Conservation (phyloP, 2,329 filamentous ascomycete genomes). For the Apiospora pterosperma region DNA sequence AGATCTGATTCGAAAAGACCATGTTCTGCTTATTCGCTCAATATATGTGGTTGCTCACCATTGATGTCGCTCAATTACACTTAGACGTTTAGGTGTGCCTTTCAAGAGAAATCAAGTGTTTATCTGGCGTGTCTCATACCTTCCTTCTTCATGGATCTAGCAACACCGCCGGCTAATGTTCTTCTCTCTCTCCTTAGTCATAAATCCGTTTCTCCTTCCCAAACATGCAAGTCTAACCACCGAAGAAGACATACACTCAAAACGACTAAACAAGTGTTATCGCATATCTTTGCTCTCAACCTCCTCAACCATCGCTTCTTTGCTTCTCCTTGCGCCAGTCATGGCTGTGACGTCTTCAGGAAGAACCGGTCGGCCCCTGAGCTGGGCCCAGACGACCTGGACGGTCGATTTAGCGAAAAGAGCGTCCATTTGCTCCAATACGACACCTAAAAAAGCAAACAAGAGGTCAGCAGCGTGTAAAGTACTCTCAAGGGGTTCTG, state of each 20-base stretch:
- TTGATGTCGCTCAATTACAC: not conserved
- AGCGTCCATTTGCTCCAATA: conserved; percentile 37
- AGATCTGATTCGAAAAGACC: too few species aligned
- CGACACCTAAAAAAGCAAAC: conserved; percentile 8
- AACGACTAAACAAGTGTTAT: not conserved
- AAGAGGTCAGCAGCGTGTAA: not conserved
- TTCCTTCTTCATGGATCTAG: too few species aligned
- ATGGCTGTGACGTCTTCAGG: not conserved
- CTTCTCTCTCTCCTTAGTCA: not conserved
- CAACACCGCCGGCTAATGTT: not conserved
- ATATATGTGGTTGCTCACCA: too few species aligned
- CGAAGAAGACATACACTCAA: not conserved
- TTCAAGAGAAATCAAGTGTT: too few species aligned
- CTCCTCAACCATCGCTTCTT: not conserved
- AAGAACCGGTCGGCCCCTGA: not conserved
- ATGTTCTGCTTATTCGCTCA: too few species aligned
- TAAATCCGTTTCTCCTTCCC: not conserved
- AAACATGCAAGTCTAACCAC: not conserved
- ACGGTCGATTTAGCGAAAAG: conserved; percentile 7
- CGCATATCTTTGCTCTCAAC: not conserved
- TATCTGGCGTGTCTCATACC: not conserved
- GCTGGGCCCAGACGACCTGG: conserved; percentile 7
- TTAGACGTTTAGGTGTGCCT: not conserved
- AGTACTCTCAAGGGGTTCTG: not conserved
- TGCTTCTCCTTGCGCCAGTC: not conserved